Base-by-base conservation (phyloP, 768 basidiomycete genomes). In the Amanita inopinata region DNA sequence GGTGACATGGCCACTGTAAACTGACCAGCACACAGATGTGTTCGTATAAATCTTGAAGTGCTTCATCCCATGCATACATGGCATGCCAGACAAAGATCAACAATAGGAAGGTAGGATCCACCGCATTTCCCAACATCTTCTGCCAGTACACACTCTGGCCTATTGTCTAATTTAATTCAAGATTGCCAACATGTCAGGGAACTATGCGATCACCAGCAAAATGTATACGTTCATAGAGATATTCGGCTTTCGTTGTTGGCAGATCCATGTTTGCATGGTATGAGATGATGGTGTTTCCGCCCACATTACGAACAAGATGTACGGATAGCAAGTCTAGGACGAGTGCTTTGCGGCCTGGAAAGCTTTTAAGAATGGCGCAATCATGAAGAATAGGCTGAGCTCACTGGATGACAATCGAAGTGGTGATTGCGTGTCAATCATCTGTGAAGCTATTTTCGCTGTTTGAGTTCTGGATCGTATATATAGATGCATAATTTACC, bases 31-130 rank as follows among this genome's bases (percentile, higher is more conserved):
- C 56, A 46, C 63, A 70, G 38, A 80, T 67, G 49, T 77, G 69
- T 1, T 59, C 49, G 41, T 77, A 77, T 11, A 79, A 56, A 31
- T 60, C 57, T 48, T 78, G 77, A 2, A 79, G 53, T 0, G 75
- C 65, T 52, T 79, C 68, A 46, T 80, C 77, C 75, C 76, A 80
- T 0, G 72, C 71, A 49, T 79, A 80, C 46, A 78, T 47, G 3
- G 75, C 70, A 38, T 78, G 73, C 78, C 77, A 79, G 23, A 79
- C 56, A 30, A 69, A 66, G 5, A 71, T 64, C 17, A 80, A 52
- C 19, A 79, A 58, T 0, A 77, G 48, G 43, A 78, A 75, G 0
- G 78, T 78, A 0, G 76, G 74, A 50, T 79, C 78, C 2, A 57
- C 56, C 0, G 70, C 65, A 33, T 57, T 59, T 49, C 53, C 48